Conservation (phyloP, 176 grass and related monocot genomes). For the Bolboschoenus planiculmis region DNA sequence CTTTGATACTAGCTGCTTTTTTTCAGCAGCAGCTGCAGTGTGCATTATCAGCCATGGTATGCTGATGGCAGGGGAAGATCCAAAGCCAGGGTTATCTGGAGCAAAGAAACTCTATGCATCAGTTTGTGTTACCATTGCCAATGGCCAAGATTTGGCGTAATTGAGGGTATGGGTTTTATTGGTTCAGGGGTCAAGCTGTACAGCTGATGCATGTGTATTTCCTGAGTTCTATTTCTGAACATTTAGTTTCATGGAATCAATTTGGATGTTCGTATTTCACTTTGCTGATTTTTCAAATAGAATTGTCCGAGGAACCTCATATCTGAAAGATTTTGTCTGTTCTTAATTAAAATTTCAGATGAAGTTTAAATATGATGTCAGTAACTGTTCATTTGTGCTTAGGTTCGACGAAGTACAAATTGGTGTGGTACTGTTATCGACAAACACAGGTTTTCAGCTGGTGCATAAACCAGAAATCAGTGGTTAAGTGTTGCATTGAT, state of each 20-base stretch:
- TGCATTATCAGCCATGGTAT: conserved; percentile 25
- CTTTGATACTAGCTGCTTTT: conserved; percentile 42
- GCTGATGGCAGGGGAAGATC: conserved; percentile 25
- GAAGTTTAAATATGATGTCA: background rate
- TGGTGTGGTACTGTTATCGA: background rate
- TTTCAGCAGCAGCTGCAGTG: conserved; percentile 39
- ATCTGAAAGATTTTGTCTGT: background rate
- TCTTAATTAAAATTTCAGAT: background rate
- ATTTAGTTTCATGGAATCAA: background rate
- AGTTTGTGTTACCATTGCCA: conserved; percentile 78
- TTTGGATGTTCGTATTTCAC: background rate
- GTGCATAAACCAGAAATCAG: background rate
- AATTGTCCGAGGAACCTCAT: background rate
- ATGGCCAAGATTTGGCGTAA: conserved; percentile 67
- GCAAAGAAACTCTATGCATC: conserved; percentile 69
- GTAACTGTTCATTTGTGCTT: background rate
- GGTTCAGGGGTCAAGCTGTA: background rate
- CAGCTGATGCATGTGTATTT: background rate
- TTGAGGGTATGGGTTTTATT: conserved; percentile 24
- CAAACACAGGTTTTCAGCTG: background rate
- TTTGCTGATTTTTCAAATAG: background rate
- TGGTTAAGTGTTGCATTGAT: background rate
- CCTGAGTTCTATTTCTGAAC: background rate
- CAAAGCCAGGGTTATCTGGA: conserved; percentile 37
- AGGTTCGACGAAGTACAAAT: background rate